Conservation (phyloP, 441 rosid species). For the Jatropha podagrica region DNA sequence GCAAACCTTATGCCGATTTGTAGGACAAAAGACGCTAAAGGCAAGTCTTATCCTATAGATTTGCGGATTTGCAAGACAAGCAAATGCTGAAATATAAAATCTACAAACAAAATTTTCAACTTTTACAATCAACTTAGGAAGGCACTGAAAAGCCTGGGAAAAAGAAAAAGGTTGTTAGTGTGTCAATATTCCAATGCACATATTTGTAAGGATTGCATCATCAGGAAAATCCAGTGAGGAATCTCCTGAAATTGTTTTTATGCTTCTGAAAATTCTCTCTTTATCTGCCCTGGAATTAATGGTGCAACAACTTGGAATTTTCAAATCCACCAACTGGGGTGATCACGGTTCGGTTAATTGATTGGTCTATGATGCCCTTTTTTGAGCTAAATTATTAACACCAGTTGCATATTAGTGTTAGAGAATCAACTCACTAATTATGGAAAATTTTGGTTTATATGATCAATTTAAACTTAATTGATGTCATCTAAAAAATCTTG, state of each 20-base stretch:
- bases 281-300: neutral
- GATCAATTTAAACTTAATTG: too few relatives aligned
- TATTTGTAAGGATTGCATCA: constrained; percentile 7
- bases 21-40: too few relatives aligned
- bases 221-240: neutral
- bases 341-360: too few relatives aligned
- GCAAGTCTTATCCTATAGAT: too few relatives aligned
- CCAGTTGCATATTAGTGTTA: too few relatives aligned
- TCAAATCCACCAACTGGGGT: neutral
- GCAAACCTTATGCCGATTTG: too few relatives aligned
- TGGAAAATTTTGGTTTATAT: too few relatives aligned
- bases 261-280: neutral
- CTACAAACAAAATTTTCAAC: neutral
- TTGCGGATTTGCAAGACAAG: neutral
- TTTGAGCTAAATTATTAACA: too few relatives aligned
- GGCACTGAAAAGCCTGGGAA: constrained; percentile 1
- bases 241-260: neutral
- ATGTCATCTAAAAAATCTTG: too few relatives aligned
- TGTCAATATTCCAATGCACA: constrained; percentile 20
- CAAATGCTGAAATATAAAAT: neutral
- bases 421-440: too few relatives aligned
- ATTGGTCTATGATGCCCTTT: too few relatives aligned
- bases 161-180: constrained; percentile 23
- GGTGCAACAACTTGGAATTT: neutral
- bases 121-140: neutral